Conservation (phyloP, 129 eudicot species). For the Escallonia herrerae region DNA sequence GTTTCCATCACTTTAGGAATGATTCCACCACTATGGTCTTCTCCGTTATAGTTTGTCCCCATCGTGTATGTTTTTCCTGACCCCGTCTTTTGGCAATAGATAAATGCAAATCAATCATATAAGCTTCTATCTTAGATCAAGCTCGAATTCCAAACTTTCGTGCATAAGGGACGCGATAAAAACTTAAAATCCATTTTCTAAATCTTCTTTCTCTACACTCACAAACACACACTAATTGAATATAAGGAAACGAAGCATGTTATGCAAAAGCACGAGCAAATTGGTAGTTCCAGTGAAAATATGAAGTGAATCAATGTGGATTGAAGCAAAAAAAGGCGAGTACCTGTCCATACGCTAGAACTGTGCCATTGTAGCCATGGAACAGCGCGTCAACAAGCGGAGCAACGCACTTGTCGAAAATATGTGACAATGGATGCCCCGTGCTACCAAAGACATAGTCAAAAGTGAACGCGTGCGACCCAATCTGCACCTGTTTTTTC, state of each 20-base stretch:
- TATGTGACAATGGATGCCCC: conserved; percentile 33
- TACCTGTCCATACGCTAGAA: conserved; percentile 95
- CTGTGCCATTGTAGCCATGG: conserved; percentile 85
- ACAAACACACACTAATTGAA: no score
- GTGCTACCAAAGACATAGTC: conserved; percentile 67
- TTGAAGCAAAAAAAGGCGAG: not conserved
- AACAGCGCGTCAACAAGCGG: conserved; percentile 81
- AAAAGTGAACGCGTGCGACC: conserved; percentile 78
- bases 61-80: conserved; percentile 96
- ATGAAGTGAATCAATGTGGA: no score
- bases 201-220: no score
- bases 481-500: conserved; percentile 73
- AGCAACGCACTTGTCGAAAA: conserved; percentile 73
- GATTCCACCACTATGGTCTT: conserved; percentile 47
- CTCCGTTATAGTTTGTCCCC: conserved; percentile 93
- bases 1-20: conserved; percentile 86
- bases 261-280: no score
- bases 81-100: conserved; percentile 53
- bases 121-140: not conserved
- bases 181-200: no score
- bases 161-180: no score
- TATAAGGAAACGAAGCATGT: no score
- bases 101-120: not conserved
- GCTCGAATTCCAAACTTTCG: not conserved
- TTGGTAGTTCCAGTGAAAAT: no score